Evolutionary conservation across 257 asterid species (phyloP).

Genomic region (Oldenlandia corymbosa): DNA sequence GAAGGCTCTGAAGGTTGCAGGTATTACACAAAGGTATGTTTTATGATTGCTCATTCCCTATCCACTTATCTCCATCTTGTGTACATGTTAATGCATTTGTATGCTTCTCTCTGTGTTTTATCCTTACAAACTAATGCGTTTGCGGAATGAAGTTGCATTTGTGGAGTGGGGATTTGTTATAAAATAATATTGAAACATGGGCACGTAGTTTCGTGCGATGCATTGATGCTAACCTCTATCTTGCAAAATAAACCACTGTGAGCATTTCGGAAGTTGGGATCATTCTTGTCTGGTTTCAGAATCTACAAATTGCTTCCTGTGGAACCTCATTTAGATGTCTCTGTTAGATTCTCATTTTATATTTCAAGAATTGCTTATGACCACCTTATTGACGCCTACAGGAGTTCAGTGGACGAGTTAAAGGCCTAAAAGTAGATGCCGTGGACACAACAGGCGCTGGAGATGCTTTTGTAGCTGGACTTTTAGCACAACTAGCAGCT

Average conservation of each 20-base stretch:
- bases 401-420: conserved; percentile 89
- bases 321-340: no score
- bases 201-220: neutral
- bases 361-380: neutral
- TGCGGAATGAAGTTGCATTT: neutral
- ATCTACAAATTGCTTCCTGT: no score
- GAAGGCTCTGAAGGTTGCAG: conserved; percentile 98
- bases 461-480: conserved; percentile 99
- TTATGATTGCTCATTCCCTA: conserved; percentile 6
- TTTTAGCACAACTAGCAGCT: conserved; percentile 67
- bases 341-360: neutral
- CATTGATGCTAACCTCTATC: neutral
- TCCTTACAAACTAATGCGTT: neutral
- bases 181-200: neutral
- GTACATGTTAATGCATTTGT: neutral
- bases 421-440: conserved; percentile 76
- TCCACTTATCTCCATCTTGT: neutral
- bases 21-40: conserved; percentile 83
- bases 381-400: conserved; percentile 21
- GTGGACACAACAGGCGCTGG: conserved; percentile 98
- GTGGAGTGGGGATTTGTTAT: neutral
- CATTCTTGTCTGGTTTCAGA: no score
- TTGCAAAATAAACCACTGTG: neutral
- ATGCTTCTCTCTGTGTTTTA: neutral
- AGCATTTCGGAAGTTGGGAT: no score